Percentiles rank a stretch among this genome's conserved stretches.
phyloP scores from a whole-genome alignment of 768 basidiomycete species.

The Galerina marginata region DNA sequence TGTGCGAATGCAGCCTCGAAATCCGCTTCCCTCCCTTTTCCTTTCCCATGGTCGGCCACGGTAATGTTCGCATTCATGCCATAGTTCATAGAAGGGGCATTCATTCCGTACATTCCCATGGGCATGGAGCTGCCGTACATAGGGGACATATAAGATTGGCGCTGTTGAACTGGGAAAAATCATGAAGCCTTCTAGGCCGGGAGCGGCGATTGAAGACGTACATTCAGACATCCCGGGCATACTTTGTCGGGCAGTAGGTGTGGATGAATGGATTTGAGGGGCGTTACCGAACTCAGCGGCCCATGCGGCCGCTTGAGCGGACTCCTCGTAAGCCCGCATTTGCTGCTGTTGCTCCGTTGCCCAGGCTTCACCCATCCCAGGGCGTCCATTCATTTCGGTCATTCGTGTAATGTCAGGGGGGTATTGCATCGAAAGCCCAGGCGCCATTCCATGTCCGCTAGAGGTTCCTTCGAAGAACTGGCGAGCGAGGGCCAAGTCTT shows the following conservation, averaged over 20 bases:
- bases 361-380: constrained; percentile 60
- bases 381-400: constrained; percentile 34
- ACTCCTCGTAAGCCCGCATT: constrained; percentile 41
- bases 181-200: too few species aligned
- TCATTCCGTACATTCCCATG: constrained; percentile 43
- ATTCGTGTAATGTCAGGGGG: constrained; percentile 36
- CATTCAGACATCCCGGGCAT: constrained; percentile 42
- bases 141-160: constrained; percentile 42
- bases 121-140: constrained; percentile 45
- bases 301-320: constrained; percentile 49
- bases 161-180: constrained; percentile 43
- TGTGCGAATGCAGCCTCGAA: constrained; percentile 88
- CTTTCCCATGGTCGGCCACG: constrained; percentile 67
- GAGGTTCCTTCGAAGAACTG: constrained; percentile 73
- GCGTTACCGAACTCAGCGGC: constrained; percentile 56
- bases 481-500: constrained; percentile 75
- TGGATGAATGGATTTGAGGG: constrained; percentile 28
- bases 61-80: constrained; percentile 30
- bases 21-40: constrained; percentile 77
- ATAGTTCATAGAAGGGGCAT: constrained; percentile 39
- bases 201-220: constrained; percentile 27
- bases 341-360: constrained; percentile 52
- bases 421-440: constrained; percentile 40
- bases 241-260: constrained; percentile 39
- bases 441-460: constrained; percentile 36